Evolutionary conservation across 2,329 filamentous ascomycete species (phyloP).

Genomic region (Cytospora paraplurivora): DNA sequence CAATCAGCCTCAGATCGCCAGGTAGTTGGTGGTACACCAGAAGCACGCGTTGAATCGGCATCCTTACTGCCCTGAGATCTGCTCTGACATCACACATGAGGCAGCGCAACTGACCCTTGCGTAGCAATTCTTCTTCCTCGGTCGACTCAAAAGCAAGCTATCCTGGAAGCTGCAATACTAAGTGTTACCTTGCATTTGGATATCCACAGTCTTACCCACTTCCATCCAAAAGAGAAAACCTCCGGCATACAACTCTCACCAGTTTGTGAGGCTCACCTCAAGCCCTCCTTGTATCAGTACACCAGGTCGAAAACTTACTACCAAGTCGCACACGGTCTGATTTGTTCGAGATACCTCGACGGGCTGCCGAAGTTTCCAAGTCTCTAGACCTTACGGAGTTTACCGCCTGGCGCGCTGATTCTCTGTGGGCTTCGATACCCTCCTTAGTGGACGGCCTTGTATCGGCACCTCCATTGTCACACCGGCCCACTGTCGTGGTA

Average conservation of each 20-base stretch:
- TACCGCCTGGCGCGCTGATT: not conserved
- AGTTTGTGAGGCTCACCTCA: not conserved
- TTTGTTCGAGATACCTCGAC: not conserved
- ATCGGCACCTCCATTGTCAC: constrained; percentile 21
- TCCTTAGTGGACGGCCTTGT: constrained; percentile 21
- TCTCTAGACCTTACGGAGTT: not conserved
- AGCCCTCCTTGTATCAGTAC: not conserved
- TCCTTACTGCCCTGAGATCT: not conserved
- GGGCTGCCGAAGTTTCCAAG: not conserved
- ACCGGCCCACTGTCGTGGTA: constrained; percentile 18
- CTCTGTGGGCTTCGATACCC: not conserved
- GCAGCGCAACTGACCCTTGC: constrained; percentile 14
- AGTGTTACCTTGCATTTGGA: not conserved
- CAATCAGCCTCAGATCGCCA: not conserved
- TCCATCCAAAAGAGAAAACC: not conserved
- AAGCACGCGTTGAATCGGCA: not conserved
- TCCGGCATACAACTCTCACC: not conserved
- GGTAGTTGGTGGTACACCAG: not conserved
- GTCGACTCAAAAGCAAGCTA: not conserved
- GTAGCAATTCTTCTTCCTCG: constrained; percentile 4
- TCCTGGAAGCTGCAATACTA: not conserved
- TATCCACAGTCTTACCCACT: not conserved
- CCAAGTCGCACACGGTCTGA: not conserved
- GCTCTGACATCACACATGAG: not conserved
- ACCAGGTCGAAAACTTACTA: not conserved